Evolutionary conservation across 2,329 filamentous ascomycete genomes (phyloP).

Genomic region (Pseudopithomyces chartarum): DNA sequence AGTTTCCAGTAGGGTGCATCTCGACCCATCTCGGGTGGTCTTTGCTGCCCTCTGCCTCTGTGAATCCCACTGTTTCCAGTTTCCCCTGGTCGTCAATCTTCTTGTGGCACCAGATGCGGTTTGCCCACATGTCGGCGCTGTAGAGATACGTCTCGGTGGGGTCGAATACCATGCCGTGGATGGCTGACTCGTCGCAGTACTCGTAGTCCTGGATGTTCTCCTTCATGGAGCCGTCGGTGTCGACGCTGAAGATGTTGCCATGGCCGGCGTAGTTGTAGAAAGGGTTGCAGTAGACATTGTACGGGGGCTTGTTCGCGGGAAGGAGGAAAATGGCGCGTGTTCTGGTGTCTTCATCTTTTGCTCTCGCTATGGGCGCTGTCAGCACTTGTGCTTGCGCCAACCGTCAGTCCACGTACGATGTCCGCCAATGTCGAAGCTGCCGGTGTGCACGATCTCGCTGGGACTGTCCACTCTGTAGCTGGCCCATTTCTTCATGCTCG

Average conservation of each 20-base stretch:
- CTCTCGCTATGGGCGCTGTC: conserved; percentile 59
- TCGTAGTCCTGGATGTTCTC: conserved; percentile 74
- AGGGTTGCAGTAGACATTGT: conserved; percentile 85
- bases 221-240: conserved; percentile 61
- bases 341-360: conserved; percentile 72
- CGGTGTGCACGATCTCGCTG: conserved; percentile 73
- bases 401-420: conserved; percentile 63
- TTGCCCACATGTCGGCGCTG: conserved; percentile 76
- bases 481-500: conserved; percentile 92
- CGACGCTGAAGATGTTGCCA: conserved; percentile 75
- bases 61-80: conserved; percentile 71
- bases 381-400: neutral
- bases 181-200: conserved; percentile 71
- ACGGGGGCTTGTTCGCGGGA: conserved; percentile 75
- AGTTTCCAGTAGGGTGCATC: conserved; percentile 76
- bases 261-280: conserved; percentile 86
- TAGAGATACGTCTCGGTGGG: conserved; percentile 75
- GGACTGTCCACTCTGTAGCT: conserved; percentile 78
- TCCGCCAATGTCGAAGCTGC: conserved; percentile 74
- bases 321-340: conserved; percentile 90
- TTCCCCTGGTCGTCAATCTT: conserved; percentile 66
- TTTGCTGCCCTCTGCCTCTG: conserved; percentile 70
- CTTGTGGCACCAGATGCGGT: conserved; percentile 84
- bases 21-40: conserved; percentile 91
- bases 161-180: conserved; percentile 84